Conservation (phyloP, 1,139 yeast species). For the Candida dubliniensis region DNA sequence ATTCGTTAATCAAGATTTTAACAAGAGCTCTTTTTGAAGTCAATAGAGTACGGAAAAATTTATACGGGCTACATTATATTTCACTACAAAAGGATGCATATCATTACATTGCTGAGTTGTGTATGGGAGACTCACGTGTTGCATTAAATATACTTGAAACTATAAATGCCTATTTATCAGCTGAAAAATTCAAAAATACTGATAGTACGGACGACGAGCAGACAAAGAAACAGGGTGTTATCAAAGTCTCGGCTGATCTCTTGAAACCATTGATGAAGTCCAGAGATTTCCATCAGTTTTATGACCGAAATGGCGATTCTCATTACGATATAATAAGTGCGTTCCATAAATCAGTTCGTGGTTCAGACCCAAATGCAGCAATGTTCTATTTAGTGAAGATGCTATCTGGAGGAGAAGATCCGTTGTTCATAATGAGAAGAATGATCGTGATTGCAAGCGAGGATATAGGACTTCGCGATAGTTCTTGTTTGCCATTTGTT, state of each 20-base stretch:
- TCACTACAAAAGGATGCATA: constrained; percentile 57
- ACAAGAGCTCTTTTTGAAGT: constrained; percentile 61
- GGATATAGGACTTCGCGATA: constrained; percentile 83
- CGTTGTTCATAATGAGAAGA: constrained; percentile 84
- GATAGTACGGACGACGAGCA: constrained; percentile 21
- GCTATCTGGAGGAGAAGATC: constrained; percentile 93
- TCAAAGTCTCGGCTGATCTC: constrained; percentile 32
- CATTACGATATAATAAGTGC: constrained; percentile 96
- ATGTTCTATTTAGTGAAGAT: constrained; percentile 81
- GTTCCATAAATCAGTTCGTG: constrained; percentile 87
- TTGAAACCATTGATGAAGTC: constrained; percentile 41
- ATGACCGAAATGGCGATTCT: constrained; percentile 85
- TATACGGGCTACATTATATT: constrained; percentile 43
- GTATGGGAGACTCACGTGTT: constrained; percentile 87
- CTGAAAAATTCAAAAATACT: constrained; percentile 25
- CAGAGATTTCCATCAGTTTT: constrained; percentile 56
- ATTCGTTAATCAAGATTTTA: constrained; percentile 60
- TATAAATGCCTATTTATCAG: constrained; percentile 43
- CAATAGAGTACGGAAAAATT: constrained; percentile 54
- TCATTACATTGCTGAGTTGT: constrained; percentile 69
- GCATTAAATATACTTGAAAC: constrained; percentile 74
- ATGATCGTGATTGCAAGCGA: constrained; percentile 93
- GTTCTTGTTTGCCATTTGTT: constrained; percentile 82
- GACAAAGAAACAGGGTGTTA: constrained; percentile 23
- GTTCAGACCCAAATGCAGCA: constrained; percentile 87